Evolutionary conservation across 2,329 filamentous ascomycete genomes (phyloP), one percentile per base, ranked within the genome.

Genomic region (Clonostachys rhizophaga): DNA sequence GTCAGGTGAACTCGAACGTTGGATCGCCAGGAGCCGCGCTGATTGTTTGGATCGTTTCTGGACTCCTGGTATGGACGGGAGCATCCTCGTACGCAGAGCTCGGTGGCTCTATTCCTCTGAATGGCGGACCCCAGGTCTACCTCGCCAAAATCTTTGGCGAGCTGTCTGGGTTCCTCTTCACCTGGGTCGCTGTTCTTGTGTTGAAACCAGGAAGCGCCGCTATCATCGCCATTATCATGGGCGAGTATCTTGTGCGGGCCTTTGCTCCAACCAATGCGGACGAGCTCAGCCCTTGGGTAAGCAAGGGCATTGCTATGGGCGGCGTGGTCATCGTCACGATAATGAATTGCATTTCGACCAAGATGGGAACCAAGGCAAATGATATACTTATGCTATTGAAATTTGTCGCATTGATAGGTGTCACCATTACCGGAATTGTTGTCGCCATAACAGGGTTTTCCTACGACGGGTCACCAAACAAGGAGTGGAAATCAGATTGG

Each of bases 381-480:
- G 91, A 99, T 63, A 68, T 90, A 58, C 91, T 99, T 68, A 95
- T 99, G 90, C 90, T 99, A 61, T 76, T 97, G 66, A 99, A 99
- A 66, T 96, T 99, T 62, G 73, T 96, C 52, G 92, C 91, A 16
- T 72, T 99, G 52, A 64, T 96, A 16, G 91, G 85, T 39, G 88
- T 99, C 48, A 92, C 92, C 0, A 74, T 96, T 3, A 89, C 85
- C 8, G 94, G 94, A 39, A 84, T 97, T 49, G 83, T 97, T 11
- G 94, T 97, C 14, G 94, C 94, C 0, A 71, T 82, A 6, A 97
- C 92, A 0, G 92, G 92, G 0, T 82, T 87, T 55, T 91, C 91
- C 1, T 84, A 83, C 58, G 82, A 86, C 44, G 90, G 89, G 40
- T 71, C 81, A 43, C 83, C 89, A 14, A 94, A 85, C 56, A 72